A percentile compares a stretch with the other conserved stretches of the same genome.
Conservation (phyloP, 2,329 filamentous ascomycete species). For the Pseudogymnoascus sp. region DNA sequence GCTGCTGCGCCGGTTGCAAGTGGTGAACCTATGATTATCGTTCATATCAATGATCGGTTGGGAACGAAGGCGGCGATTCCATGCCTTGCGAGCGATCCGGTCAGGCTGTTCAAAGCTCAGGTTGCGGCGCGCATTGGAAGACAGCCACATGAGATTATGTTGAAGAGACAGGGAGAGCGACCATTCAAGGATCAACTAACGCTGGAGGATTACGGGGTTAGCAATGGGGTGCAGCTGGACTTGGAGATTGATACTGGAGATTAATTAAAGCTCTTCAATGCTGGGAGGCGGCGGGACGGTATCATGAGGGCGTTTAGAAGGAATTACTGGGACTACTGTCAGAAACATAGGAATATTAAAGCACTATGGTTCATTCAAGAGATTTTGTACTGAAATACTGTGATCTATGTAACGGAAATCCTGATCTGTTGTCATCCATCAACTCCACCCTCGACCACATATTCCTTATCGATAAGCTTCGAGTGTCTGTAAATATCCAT, state of each 20-base stretch:
- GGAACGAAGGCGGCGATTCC: slow-evolving; percentile 94
- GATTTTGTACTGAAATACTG: neutral
- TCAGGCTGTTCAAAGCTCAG: slow-evolving; percentile 83
- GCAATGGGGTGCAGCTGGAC: slow-evolving; percentile 61
- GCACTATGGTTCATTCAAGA: neutral
- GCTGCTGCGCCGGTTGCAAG: slow-evolving; percentile 21
- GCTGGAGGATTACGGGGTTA: slow-evolving; percentile 87
- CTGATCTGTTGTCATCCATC: neutral
- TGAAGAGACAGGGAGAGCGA: slow-evolving; percentile 84
- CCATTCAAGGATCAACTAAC: slow-evolving; percentile 89
- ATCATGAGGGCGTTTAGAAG: slow-evolving; percentile 1
- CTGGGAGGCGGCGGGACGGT: neutral
- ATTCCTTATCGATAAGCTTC: slow-evolving; percentile 10
- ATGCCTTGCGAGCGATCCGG: slow-evolving; percentile 73
- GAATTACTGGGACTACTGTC: neutral
- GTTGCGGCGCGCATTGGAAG: slow-evolving; percentile 83
- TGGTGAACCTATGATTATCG: slow-evolving; percentile 79
- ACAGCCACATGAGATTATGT: slow-evolving; percentile 80
- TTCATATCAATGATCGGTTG: slow-evolving; percentile 88
- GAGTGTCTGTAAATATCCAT: slow-evolving; percentile 1
- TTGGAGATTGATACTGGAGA: slow-evolving; percentile 30
- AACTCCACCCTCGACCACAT: neutral
- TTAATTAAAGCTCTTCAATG: slow-evolving; percentile 13
- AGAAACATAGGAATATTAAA: neutral
- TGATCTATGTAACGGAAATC: neutral